A percentile compares a stretch with the other conserved stretches of the same genome.
phyloP scores from a whole-genome alignment of 768 basidiomycete species.

The Grammothele lineata region DNA sequence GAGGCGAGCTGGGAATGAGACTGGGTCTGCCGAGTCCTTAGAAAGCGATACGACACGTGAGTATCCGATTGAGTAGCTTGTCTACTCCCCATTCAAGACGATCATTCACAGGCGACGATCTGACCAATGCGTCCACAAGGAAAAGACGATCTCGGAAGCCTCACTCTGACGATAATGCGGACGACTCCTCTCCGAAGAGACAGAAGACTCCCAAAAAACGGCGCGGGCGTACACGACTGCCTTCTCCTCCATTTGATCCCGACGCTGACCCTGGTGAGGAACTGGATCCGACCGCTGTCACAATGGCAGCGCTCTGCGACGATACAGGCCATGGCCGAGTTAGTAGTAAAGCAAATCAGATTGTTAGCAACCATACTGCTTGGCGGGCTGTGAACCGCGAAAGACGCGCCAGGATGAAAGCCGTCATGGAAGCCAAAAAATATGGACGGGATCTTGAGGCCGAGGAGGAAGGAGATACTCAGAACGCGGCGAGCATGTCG shows the following conservation, averaged over 20 bases:
- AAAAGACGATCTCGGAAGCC: conserved; percentile 2
- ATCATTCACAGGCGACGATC: too few relatives aligned
- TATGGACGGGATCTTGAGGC: conserved; percentile 59
- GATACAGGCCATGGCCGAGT: conserved; percentile 78
- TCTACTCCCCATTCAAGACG: too few relatives aligned
- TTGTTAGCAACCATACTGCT: conserved; percentile 62
- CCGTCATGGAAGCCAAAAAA: conserved; percentile 67
- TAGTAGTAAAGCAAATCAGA: conserved; percentile 71
- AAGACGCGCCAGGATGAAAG: conserved; percentile 58
- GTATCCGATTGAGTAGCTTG: too few relatives aligned
- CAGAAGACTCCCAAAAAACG: conserved; percentile 13
- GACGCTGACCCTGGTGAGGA: conserved; percentile 69
- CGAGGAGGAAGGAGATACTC: conserved; percentile 22
- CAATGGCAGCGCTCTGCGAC: conserved; percentile 75
- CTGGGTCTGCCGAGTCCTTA: too few relatives aligned
- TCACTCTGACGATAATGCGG: not conserved
- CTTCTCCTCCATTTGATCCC: conserved; percentile 51
- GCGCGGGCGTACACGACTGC: conserved; percentile 32
- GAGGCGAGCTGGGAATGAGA: too few relatives aligned
- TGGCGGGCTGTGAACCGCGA: conserved; percentile 72
- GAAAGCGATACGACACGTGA: too few relatives aligned
- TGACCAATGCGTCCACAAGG: too few relatives aligned
- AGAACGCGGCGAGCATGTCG: not conserved
- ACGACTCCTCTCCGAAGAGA: not conserved
- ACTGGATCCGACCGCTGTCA: conserved; percentile 77